Conservation (phyloP, 1,284 basidiomycete genomes). For the Phellinidium pouzarii region DNA sequence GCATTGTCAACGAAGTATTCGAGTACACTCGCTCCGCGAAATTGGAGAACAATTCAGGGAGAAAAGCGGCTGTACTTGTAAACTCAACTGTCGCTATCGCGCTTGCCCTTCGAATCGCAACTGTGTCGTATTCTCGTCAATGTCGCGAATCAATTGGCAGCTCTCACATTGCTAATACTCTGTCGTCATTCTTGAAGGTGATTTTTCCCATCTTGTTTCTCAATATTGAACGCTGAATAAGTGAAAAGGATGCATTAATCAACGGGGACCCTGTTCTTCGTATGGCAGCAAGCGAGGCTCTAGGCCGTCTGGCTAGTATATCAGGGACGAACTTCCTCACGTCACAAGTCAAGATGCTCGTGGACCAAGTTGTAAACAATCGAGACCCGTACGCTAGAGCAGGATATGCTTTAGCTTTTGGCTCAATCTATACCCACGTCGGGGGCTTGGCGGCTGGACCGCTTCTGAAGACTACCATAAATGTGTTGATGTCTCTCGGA, state of each 20-base stretch:
- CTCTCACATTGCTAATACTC: constrained; percentile 56
- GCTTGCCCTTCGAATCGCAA: constrained; percentile 63
- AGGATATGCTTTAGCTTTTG: constrained; percentile 91
- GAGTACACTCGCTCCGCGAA: constrained; percentile 71
- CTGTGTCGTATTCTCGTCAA: constrained; percentile 45
- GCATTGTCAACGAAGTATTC: constrained; percentile 64
- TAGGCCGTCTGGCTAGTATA: constrained; percentile 82
- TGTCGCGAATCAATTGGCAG: constrained; percentile 67
- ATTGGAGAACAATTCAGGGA: constrained; percentile 82
- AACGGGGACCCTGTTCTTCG: constrained; percentile 79
- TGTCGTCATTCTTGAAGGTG: constrained; percentile 78
- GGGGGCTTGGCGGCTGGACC: constrained; percentile 93
- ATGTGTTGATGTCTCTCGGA: constrained; percentile 91
- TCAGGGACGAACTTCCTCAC: constrained; percentile 85
- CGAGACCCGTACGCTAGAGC: constrained; percentile 90
- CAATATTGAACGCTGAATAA: background rate
- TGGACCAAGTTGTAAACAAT: constrained; percentile 95
- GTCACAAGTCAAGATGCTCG: constrained; percentile 83
- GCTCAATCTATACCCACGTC: constrained; percentile 89
- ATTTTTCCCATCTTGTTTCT: constrained; percentile 16
- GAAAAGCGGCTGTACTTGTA: constrained; percentile 82
- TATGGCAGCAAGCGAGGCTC: constrained; percentile 79
- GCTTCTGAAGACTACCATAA: constrained; percentile 92
- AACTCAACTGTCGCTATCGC: constrained; percentile 82
- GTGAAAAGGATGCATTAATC: constrained; percentile 64